Evolutionary conservation across 768 basidiomycete species (phyloP).

Genomic region (Tricholomella constricta): DNA sequence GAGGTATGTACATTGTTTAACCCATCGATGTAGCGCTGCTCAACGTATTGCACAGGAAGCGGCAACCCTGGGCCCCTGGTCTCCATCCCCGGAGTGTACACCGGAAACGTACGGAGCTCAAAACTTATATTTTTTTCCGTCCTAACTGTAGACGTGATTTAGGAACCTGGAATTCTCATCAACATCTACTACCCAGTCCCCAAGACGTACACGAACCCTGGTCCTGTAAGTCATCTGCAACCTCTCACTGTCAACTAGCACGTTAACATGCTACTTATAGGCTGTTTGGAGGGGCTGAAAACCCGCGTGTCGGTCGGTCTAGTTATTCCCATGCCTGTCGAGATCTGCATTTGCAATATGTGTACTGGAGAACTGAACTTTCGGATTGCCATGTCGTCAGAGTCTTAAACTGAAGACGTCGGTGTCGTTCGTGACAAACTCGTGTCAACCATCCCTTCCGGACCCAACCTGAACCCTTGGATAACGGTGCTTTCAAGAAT

Average conservation of each 20-base stretch:
- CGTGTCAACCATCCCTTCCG: too few relatives aligned
- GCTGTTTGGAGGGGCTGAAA: conserved; percentile 25
- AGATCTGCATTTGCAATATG: too few relatives aligned
- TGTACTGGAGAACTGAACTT: too few relatives aligned
- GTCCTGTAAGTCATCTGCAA: conserved; percentile 22
- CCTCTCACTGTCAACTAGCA: not conserved
- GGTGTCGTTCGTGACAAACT: too few relatives aligned
- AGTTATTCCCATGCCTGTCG: too few relatives aligned
- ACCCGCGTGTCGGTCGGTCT: too few relatives aligned
- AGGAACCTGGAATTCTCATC: conserved; percentile 25
- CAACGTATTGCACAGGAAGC: conserved; percentile 16
- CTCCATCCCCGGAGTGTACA: conserved; percentile 31
- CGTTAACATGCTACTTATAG: conserved; percentile 4
- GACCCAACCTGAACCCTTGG: too few relatives aligned
- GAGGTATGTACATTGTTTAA: conserved; percentile 24
- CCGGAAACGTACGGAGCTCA: conserved; percentile 21
- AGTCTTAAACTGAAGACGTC: too few relatives aligned
- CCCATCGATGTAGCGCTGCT: not conserved
- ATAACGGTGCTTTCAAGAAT: too few relatives aligned
- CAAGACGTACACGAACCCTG: conserved; percentile 24
- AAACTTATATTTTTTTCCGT: not conserved
- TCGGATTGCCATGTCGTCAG: too few relatives aligned
- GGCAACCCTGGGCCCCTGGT: conserved; percentile 28
- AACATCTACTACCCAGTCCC: conserved; percentile 30
- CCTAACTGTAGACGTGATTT: not conserved